These are phyloP conservation scores for Candida glaebosa DNA, from an alignment of 805 yeast species.

Conservation along the genomic window DNA sequence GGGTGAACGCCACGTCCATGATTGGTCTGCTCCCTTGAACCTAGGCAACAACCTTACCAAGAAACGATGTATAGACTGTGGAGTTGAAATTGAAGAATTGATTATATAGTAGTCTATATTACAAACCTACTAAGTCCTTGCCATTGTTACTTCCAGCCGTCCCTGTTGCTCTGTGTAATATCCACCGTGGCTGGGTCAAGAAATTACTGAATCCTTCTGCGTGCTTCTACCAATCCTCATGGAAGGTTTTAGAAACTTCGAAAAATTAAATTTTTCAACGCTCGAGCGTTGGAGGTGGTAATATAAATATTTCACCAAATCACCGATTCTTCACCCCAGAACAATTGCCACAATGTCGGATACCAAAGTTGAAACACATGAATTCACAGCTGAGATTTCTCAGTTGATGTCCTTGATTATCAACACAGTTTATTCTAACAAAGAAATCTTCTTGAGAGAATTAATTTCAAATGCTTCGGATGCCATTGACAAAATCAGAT, in stretches of 20 bases:
- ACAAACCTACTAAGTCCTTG: too few relatives aligned
- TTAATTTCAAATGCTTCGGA: slow-evolving; percentile 98
- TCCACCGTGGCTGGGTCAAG: too few relatives aligned
- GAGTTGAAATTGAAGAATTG: slow-evolving; percentile 80
- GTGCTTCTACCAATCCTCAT: not conserved
- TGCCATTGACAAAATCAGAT: slow-evolving; percentile 98
- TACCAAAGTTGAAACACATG: slow-evolving; percentile 72
- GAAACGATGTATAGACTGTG: slow-evolving; percentile 75
- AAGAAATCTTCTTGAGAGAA: slow-evolving; percentile 98
- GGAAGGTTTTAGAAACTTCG: slow-evolving; percentile 7
- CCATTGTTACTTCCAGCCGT: too few relatives aligned
- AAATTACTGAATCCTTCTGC: too few relatives aligned
- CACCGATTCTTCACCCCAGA: not conserved
- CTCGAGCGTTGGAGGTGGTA: too few relatives aligned
- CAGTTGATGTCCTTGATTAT: slow-evolving; percentile 99
- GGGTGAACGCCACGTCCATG: slow-evolving; percentile 66
- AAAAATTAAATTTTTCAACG: not conserved
- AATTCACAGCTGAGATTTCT: slow-evolving; percentile 99
- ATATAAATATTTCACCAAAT: slow-evolving; percentile 1
- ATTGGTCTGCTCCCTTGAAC: slow-evolving; percentile 59
- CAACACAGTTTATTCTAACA: slow-evolving; percentile 99
- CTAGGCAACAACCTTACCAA: slow-evolving; percentile 39
- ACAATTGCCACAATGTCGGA: slow-evolving; percentile 42
- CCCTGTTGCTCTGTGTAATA: too few relatives aligned
- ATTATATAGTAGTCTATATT: slow-evolving; percentile 37